Evolutionary conservation across 108 stramenopile genomes (phyloP).

Genomic region (Schizochytrium sp.): DNA sequence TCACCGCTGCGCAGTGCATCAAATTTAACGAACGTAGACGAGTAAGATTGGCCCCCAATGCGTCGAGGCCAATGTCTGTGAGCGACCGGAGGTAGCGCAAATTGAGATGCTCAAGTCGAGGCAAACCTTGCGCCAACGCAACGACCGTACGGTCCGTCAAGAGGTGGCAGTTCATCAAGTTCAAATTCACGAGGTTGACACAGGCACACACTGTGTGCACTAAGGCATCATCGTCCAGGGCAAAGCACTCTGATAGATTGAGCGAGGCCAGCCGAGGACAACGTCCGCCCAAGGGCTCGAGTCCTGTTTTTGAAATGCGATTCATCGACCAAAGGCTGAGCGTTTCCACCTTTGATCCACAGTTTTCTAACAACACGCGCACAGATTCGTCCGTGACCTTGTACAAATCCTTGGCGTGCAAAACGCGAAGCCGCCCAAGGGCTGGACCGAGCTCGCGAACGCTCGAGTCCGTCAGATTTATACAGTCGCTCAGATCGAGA

Average conservation of each 20-base stretch:
- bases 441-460: not conserved
- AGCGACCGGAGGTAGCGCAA: not conserved
- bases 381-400: not conserved
- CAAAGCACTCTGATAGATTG: not conserved
- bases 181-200: not conserved
- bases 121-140: not conserved
- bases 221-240: not conserved
- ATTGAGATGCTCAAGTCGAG: not conserved
- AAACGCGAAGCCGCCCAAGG: not conserved
- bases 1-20: not conserved
- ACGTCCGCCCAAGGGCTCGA: not conserved
- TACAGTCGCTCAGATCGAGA: slow-evolving; percentile 65
- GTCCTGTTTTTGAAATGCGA: not conserved
- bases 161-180: not conserved
- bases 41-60: not conserved
- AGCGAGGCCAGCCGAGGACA: not conserved
- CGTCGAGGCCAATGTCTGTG: not conserved
- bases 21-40: not conserved
- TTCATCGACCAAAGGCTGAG: slow-evolving; percentile 9
- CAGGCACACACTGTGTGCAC: not conserved
- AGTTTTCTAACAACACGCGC: not conserved
- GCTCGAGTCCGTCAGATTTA: not conserved
- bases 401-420: slow-evolving; percentile 1
- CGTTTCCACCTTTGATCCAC: not conserved
- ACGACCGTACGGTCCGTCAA: not conserved